Base-by-base conservation (phyloP, 176 grass and related monocot species). In the Oryza meridionalis region DNA sequence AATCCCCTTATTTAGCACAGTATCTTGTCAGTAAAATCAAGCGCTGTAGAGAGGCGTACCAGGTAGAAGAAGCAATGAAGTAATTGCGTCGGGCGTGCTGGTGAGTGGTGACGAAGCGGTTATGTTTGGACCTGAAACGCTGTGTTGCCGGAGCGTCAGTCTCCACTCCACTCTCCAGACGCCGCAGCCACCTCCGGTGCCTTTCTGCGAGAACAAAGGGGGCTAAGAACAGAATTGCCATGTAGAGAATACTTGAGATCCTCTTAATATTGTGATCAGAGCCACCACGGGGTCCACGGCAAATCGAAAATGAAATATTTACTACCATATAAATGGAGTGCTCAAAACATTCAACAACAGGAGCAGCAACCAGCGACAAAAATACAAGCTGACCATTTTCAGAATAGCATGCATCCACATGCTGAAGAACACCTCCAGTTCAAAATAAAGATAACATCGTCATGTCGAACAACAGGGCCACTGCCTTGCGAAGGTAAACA, bases 371-470 rank as follows among this genome's bases (percentile, higher is more conserved):
- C 6, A 43, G 19, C 42, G 3, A 29, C 44, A 73, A 50, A 73
- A 73, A 32, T 11, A 16, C 47, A 75, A 55, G 3, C 17, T n/a
- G 46, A 21, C 27, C 47, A 55, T 32, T 46, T 75, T 25, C 27
- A 33, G 24, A 75, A 32, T 51, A 11, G 27, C 13, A 74, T 19
- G 42, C 27, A 81, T 5, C 65, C 12, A 53, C 24, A 51, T 66
- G 65, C 7, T 66, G 44, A 51, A 77, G 35, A 85, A 77, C 42
- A 85, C 44, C n/a, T 67, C 47, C 47, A 72, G 35, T 82, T 44
- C 72, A 17, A 77, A 72, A 77, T 33, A 66, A 73, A 76, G 11
- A 83, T 27, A 75, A 68, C 61, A 73, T 62, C 53, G 58, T 77
- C 72, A 65, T 19, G 73, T 43, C 53, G 19, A 27, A 58, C 67